Evolutionary conservation across 805 yeast species (phyloP), one percentile per base, ranked within the genome.

Genomic region (Maudiozyma pseudohumilis): DNA sequence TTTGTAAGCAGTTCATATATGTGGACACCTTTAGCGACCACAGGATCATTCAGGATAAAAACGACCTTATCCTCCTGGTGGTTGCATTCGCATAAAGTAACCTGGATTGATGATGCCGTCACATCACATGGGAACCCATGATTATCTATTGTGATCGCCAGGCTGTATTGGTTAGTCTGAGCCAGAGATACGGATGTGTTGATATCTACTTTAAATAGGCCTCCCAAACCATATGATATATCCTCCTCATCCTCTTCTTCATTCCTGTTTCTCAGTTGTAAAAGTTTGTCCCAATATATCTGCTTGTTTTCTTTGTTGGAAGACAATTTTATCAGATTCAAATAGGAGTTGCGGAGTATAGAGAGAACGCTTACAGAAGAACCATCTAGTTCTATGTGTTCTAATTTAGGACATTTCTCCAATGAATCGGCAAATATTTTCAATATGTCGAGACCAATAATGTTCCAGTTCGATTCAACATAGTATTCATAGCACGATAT

Each of bases 401-500:
- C 38, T 10, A 53, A 25, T 16, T 43, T 33, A 1, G 50, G 40
- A 36, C 58, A 54, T 12, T 52, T 50, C 9, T 43, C 74, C 26
- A 87, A 64, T 48, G 95, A 85, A 28, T 75, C 75, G 21, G 83
- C 68, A 51, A 79, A 86, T 1, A 78, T 64, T 46, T 74, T 75
- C 27, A 85, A 64, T 13, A 89, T 59, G n/a, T 70, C 60, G 5
- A 75, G 68, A 1, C 94, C 83, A 51, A 86, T 74, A 32, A 63
- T 57, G 35, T 72, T 72, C 96, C 96, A 88, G 1, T 87, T 85
- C 33, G 77, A 74, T 15, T 68, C 59, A 6, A 72, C 68, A 50
- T 82, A 87, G 39, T 75, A 75, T 27, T 72, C 75, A 33, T 83
- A 84, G 2, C 92, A 77, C 7, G 77, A 74, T 27, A 75, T 74